Evolutionary conservation across 2,329 filamentous ascomycete genomes (phyloP), one percentile per base, ranked within the genome.

Genomic region (Trichoderma lentiforme): DNA sequence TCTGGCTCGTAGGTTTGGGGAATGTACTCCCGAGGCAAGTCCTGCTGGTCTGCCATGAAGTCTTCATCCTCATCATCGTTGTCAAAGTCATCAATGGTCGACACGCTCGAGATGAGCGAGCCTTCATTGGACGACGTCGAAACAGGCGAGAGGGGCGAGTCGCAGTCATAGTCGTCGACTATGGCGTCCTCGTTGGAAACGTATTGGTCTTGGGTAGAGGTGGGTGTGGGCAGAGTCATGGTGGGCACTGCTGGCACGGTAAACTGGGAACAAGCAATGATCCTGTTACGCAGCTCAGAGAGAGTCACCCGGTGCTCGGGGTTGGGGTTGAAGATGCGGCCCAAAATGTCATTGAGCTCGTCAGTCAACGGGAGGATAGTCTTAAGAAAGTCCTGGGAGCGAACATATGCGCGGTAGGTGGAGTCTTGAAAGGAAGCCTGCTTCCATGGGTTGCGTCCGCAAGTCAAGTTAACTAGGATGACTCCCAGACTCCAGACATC

Each of bases 401-500:
- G 92, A 77, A 93, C 88, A 83, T 93, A 98, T 70, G 95, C 95
- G 78, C 92, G 90, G 88, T 98, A 99, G 60, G 96, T 98, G 75
- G 94, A 94, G 82, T 99, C 96, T 81, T 97, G 94, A 76, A 90
- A 86, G 14, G 94, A 97, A 74, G 96, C 96, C 81, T 96, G 92
- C 85, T 98, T 98, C 96, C 96, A 99, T 73, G 96, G 96, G 83
- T 99, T 99, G 81, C 96, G 94, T 80, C 96, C 96, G 84, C 96
- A 99, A 66, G 94, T 97, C 76, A 99, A 87, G 85, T 99, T 99
- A 78, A 99, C 94, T 73, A 99, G 88, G 80, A 99, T 97, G 68
- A 99, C 95, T 76, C 96, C 96, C n/a, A 99, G 88, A 79, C 93
- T 95, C 96, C 96, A 99, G 77, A 98, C 91, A 82, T 99, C 96